Evolutionary conservation across 2,329 filamentous ascomycete genomes (phyloP), one percentile per base, ranked within the genome.

Genomic region (Colletotrichum scovillei): DNA sequence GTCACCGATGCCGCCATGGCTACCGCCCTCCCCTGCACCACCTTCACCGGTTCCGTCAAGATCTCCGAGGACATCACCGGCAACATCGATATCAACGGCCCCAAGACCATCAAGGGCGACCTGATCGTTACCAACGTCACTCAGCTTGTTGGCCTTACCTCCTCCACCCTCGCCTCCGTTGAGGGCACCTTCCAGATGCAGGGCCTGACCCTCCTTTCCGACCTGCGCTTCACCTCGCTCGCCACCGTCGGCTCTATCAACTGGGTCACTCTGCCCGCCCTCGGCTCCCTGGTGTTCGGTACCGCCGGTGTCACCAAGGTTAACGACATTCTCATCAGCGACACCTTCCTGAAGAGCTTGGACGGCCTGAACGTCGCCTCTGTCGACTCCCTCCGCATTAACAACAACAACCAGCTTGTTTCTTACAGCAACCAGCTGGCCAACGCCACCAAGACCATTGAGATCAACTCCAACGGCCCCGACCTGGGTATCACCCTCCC

Each of bases 401-500:
- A 94, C 89, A 98, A 98, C 92, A 98, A 98, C 91, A 86, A 86
- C 75, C 92, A 93, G 81, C 89, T 99, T 78, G 90, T 89, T 81
- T 88, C 87, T 74, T 94, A 97, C 86, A 90, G 90, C 81, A 94
- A 95, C 83, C 90, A 93, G 81, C 88, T 98, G 72, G 88, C 88
- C 82, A 96, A 94, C 85, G 90, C 98, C 78, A 93, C 89, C 76
- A 87, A 89, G 69, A 83, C 88, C 59, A 86, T 98, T 66, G 91
- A 89, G 79, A 91, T 99, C 81, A 90, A 92, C 78, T 92, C 92
- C 87, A 99, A 99, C 88, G 92, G 93, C 80, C 86, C 89, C 76
- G 87, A 91, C 76, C 89, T 98, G 78, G 85, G 88, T 74, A 84
- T 97, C 77, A 88, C 88, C 72, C 92, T 99, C 84, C 92, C 94